Evolutionary conservation across 192 early-diverging fungal genomes (phyloP).

Genomic region (Chytriomyces sp.): DNA sequence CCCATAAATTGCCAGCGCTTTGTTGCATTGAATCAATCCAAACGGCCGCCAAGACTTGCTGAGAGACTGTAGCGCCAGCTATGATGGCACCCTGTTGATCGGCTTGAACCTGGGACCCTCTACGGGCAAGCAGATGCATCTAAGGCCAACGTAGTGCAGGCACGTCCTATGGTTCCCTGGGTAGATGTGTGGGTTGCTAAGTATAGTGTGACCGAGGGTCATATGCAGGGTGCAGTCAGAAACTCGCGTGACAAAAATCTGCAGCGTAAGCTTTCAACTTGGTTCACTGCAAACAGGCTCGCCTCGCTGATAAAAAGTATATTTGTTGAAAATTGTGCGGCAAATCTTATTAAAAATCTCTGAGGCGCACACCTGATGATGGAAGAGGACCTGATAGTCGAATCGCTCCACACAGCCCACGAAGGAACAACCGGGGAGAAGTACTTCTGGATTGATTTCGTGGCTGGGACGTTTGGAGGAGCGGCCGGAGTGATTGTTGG

Average conservation of each 20-base stretch:
- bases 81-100: no score
- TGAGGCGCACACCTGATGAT: not conserved
- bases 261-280: not conserved
- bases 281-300: not conserved
- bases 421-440: not conserved
- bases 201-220: no score
- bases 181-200: no score
- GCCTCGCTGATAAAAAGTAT: not conserved
- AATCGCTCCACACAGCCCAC: conserved; percentile 3
- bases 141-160: no score
- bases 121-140: no score
- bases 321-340: not conserved
- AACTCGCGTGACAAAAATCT: not conserved
- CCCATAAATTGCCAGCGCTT: no score
- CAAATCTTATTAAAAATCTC: not conserved
- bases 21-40: no score
- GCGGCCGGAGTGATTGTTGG: conserved; percentile 56
- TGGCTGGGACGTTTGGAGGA: conserved; percentile 43
- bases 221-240: not conserved
- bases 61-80: no score
- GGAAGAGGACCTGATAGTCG: not conserved
- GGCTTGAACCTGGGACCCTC: no score
- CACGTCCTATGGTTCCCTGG: no score
- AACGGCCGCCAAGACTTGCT: no score
- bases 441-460: conserved; percentile 28